Percentiles rank a stretch among this genome's conserved stretches.
Evolutionary conservation across 345 rosid species (phyloP).

Genomic region (Euphorbia peplus): DNA sequence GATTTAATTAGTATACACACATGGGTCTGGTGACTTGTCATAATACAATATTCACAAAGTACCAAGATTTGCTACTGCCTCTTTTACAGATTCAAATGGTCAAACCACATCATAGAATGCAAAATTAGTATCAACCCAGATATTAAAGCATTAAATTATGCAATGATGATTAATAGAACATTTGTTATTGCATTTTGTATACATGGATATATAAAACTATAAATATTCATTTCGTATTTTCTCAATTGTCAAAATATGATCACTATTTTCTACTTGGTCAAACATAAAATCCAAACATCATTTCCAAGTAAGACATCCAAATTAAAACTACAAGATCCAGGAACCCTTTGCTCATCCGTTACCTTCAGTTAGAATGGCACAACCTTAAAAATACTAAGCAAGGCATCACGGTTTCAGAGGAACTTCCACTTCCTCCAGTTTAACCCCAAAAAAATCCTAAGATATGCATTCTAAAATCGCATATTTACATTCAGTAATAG

Average conservation of each 20-base stretch:
- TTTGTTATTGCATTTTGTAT: too few relatives aligned
- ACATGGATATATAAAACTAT: too few relatives aligned
- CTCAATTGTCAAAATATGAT: neutral
- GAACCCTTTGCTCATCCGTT: slow-evolving; percentile 10
- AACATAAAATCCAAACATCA: neutral
- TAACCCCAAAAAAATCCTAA: slow-evolving; percentile 16
- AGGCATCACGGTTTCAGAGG: neutral
- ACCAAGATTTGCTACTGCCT: too few relatives aligned
- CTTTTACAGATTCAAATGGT: too few relatives aligned
- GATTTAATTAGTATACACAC: too few relatives aligned
- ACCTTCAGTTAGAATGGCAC: slow-evolving; percentile 6
- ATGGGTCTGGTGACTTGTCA: too few relatives aligned
- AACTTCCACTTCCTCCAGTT: slow-evolving; percentile 3
- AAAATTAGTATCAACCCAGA: too few relatives aligned
- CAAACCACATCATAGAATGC: too few relatives aligned
- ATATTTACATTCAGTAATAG: slow-evolving; percentile 31
- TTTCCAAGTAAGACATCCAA: neutral
- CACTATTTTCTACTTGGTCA: neutral
- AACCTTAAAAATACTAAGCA: neutral
- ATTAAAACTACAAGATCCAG: neutral
- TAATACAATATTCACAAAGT: too few relatives aligned
- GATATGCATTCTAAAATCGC: slow-evolving; percentile 24
- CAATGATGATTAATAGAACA: too few relatives aligned
- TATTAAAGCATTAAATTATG: too few relatives aligned
- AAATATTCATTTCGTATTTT: too few relatives aligned